Base-by-base conservation (phyloP, 306 rosid genomes). In the Medicago ruthenica region DNA sequence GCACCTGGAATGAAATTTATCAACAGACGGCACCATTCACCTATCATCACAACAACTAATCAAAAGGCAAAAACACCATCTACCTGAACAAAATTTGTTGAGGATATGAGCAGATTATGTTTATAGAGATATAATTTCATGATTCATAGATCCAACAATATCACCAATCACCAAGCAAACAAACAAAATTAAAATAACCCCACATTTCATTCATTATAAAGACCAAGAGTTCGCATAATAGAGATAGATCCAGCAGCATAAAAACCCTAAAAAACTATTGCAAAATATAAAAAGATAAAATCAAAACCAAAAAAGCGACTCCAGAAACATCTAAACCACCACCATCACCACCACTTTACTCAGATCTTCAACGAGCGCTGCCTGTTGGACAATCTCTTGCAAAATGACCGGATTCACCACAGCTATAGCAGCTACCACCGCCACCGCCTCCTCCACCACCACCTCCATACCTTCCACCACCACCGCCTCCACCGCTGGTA, bases 371-470 rank as follows among this genome's bases (percentile, higher is more conserved):
- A 34, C 87, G 79, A 17, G 76, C 57, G 12, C 50, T 27, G 7
- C 37, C 37, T 0, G 59, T 40, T 4, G 84, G 76, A 36, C 87
- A 80, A 16, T 83, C 87, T 18, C 87, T 83, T 0, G 87, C 84
- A 1, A 83, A 83, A 17, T 83, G 87, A 5, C 87, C 87, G 5
- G 84, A 66, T 7, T 83, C 84, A 0, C 87, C 87, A 63, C 85
- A 81, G 70, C 13, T 76, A 58, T 81, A 81, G 75, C 85, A 81
- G 64, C 84, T 69, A 0, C 87, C 92, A 0, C 96, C 92, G 1
- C 90, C 88, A 0, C 88, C 86, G 0, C 90, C 92, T 0, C 96
- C 91, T 0, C 89, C 85, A 0, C 1, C 75, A 0, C 76, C 36
- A 17, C 64, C 64, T 8, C 1, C 70, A 0, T 87, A 86, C 1